A percentile compares a stretch with the other conserved stretches of the same genome.
Conservation (phyloP, 2,329 filamentous ascomycete genomes). For the Aureobasidium melanogenum region DNA sequence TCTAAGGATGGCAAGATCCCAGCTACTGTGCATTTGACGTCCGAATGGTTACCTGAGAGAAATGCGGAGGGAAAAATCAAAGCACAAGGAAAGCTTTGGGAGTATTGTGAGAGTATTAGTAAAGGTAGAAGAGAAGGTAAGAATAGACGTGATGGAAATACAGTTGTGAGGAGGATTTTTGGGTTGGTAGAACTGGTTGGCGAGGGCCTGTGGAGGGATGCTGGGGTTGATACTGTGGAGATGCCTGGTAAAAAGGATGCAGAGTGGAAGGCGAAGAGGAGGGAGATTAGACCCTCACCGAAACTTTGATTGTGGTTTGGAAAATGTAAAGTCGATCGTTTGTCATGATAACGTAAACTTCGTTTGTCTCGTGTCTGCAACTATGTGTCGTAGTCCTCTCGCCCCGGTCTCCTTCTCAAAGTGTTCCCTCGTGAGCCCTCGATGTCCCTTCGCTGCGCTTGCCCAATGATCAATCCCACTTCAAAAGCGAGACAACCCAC, state of each 20-base stretch:
- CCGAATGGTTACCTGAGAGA: constrained; percentile 48
- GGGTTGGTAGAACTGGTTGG: constrained; percentile 68
- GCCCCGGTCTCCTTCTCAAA: no score
- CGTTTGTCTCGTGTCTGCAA: not conserved
- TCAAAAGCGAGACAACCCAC: not conserved
- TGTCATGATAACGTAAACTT: not conserved
- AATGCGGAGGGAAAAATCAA: constrained; percentile 55
- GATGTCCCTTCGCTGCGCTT: not conserved
- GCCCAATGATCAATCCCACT: not conserved
- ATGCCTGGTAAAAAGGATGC: not conserved
- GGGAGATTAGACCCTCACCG: not conserved
- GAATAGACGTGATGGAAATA: constrained; percentile 87
- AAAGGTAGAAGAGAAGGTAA: constrained; percentile 81
- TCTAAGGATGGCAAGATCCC: constrained; percentile 54
- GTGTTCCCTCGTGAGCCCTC: not conserved
- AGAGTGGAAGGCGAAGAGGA: constrained; percentile 3
- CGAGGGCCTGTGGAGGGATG: constrained; percentile 49
- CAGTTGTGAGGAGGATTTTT: constrained; percentile 74
- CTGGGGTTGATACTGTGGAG: not conserved
- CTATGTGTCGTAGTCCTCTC: not conserved
- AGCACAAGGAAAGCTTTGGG: constrained; percentile 73
- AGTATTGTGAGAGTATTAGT: constrained; percentile 83
- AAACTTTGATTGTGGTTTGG: not conserved
- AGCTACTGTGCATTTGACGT: constrained; percentile 56
- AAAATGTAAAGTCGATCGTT: not conserved